phyloP scores from a whole-genome alignment of 768 basidiomycete genomes.

The Podaxis sp. region DNA sequence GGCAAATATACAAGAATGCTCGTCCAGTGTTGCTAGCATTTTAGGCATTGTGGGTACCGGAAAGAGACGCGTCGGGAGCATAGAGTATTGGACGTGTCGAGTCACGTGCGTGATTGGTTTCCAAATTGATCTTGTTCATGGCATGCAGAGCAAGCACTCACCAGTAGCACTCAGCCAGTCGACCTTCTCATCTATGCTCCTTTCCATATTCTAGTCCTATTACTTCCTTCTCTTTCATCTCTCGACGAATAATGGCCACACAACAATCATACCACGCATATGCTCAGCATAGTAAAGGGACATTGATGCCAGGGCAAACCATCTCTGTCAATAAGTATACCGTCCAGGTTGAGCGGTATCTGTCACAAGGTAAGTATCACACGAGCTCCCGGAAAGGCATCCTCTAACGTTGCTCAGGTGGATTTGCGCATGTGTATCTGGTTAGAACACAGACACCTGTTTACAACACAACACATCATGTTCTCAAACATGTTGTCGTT shows the following conservation, averaged over 20 bases:
- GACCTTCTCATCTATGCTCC: conserved; percentile 19
- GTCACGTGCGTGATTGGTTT: conserved; percentile 13
- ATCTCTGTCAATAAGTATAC: conserved; percentile 88
- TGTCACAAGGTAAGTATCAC: conserved; percentile 77
- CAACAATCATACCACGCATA: conserved; percentile 51
- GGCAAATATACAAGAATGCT: too few species aligned
- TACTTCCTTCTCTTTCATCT: conserved; percentile 14
- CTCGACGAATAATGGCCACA: conserved; percentile 41
- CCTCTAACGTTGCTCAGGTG: conserved; percentile 55
- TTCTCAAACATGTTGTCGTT: conserved; percentile 95
- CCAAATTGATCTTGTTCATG: conserved; percentile 16
- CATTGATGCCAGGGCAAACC: conserved; percentile 78
- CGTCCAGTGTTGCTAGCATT: too few species aligned
- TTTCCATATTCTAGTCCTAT: conserved; percentile 17
- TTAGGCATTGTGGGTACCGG: neutral
- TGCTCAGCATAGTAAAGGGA: conserved; percentile 59
- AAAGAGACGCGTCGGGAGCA: neutral
- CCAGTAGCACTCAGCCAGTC: conserved; percentile 17
- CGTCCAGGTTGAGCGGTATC: conserved; percentile 92
- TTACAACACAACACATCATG: conserved; percentile 91
- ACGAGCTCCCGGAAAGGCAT: conserved; percentile 12
- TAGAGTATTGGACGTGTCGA: neutral
- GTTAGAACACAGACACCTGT: conserved; percentile 85
- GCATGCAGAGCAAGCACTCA: conserved; percentile 17
- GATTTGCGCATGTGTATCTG: conserved; percentile 97